Evolutionary conservation across 164 flowering plant species (phyloP), one percentile per base, ranked within the genome.

Genomic region (Liriodendron chinense): DNA sequence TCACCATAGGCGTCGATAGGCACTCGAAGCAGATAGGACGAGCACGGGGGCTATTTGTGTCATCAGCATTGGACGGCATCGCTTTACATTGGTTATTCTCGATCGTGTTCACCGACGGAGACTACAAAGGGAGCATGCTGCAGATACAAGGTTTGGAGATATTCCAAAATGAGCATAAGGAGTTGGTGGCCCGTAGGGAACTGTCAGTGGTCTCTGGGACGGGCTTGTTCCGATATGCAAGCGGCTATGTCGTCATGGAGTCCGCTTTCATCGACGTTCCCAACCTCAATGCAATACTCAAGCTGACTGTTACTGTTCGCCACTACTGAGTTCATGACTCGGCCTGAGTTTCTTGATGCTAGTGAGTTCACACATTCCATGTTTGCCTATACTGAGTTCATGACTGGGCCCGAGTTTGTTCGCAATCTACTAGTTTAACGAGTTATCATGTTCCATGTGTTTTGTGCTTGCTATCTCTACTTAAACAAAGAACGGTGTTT

Each of bases 131-230:
- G 8, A 67, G 49, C 22, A 67, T 48, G 23, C 69, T 67, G 1
- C 47, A 67, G 70, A 67, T 67, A 26, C 22, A 67, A 34, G 70
- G 70, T 7, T 12, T 16, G 7, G 48, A 67, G 6, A 12, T 43
- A 3, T 26, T 28, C 5, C 7, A 1, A 1, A 9, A 12, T 7
- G 13, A 28, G 1, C 13, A 67, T 2, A 34, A 34, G 43, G 43
- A 34, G 43, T 34, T 34, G 43, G 16, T 65, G 25, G 14, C 16
- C 0, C 23, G 23, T 4, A 67, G 70, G 26, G 70, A 67, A 21
- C 8, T 67, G 12, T 67, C 70, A 8, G 70, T 67, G 70, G 49
- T 28, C 9, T 67, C 70, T 26, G 48, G 70, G 21, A 67, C 48
- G 1, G 70, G 70, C 21, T 12, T 18, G 48, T 67, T 67, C n/a